Evolutionary conservation across 805 yeast genomes (phyloP), one percentile per base, ranked within the genome.

Genomic region (Wickerhamomyces sydowiorum): DNA sequence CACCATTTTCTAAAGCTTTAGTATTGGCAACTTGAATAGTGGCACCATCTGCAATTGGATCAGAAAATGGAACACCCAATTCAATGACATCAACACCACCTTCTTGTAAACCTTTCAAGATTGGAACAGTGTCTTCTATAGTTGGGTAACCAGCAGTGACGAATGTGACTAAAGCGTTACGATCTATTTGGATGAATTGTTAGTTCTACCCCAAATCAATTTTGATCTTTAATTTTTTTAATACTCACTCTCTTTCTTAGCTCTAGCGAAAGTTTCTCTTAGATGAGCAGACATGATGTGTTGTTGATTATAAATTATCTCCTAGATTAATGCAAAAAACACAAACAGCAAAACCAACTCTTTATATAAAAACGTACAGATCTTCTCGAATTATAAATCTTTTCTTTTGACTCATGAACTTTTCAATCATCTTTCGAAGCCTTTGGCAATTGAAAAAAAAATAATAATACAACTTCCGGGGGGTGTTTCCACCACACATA

Each of bases 1-100:
- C 77, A 13, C 95, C 95, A 55, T 93, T 91, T 21, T 76, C 73
- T 49, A 93, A 72, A 17, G 99, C 93, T n/a, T 67, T 70, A 18
- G 76, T 77, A 67, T 90, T 90, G 30, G 98, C 88, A 27, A 70
- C 80, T 68, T 93, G 99, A 56, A 93, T 93, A 15, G 96, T 87
- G 31, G 98, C 96, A 37, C 99, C 99, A 64, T 93, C 99, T 27
- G 98, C 99, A 61, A 93, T 89, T 30, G 99, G 99, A 62, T 93
- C 99, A 19, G 96, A 83, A 63, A 93, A 93, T 37, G 99, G 99
- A 61, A 93, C 68, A 48, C 99, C 99, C 37, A 93, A 68, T 67
- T 93, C 99, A 52, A 93, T 87, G 47, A 93, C 76, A 59, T 93
- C 98, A 30, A 86, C 95, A 43, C 99, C 99, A 51, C 96, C 97